phyloP scores from a whole-genome alignment of 208 protist genomes.

The Trypanosoma melophagium region DNA sequence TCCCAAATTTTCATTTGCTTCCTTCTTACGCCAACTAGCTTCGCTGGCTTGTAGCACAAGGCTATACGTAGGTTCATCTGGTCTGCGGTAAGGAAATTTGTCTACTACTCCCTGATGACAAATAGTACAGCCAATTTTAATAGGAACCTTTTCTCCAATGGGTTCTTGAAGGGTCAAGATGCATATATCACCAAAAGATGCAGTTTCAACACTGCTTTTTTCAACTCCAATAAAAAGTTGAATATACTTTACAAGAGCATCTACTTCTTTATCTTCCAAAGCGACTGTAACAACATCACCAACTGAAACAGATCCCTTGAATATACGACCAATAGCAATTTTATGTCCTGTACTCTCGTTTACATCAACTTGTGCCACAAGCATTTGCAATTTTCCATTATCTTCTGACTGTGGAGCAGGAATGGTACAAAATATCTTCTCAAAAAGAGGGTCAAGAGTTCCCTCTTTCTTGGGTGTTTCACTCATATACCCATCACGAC shows the following conservation, averaged over 20 bases:
- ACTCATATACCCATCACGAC: constrained; percentile 92
- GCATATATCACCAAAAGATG: constrained; percentile 86
- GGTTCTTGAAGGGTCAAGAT: constrained; percentile 83
- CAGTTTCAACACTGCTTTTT: constrained; percentile 56
- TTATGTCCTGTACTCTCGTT: constrained; percentile 80
- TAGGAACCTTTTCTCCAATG: constrained; percentile 80
- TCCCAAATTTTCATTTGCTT: constrained; percentile 78
- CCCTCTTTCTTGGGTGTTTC: constrained; percentile 63
- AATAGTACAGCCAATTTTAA: constrained; percentile 89
- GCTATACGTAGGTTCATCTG: constrained; percentile 95
- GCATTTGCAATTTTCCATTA: constrained; percentile 87
- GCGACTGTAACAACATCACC: constrained; percentile 85
- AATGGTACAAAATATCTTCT: constrained; percentile 91
- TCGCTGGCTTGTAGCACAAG: constrained; percentile 91
- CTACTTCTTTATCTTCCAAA: constrained; percentile 78
- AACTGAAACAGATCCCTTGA: constrained; percentile 84
- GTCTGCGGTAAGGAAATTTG: constrained; percentile 83
- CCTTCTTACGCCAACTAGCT: constrained; percentile 90
- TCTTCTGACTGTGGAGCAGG: constrained; percentile 61
- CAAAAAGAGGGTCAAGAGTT: constrained; percentile 91
- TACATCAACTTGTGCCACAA: constrained; percentile 93
- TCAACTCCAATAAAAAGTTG: constrained; percentile 85
- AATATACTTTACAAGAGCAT: constrained; percentile 87
- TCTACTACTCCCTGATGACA: constrained; percentile 66
- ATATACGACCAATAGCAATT: constrained; percentile 93